Base-by-base conservation (phyloP, 371 early-diverging fungal genomes). In the Mortierella sp. region DNA sequence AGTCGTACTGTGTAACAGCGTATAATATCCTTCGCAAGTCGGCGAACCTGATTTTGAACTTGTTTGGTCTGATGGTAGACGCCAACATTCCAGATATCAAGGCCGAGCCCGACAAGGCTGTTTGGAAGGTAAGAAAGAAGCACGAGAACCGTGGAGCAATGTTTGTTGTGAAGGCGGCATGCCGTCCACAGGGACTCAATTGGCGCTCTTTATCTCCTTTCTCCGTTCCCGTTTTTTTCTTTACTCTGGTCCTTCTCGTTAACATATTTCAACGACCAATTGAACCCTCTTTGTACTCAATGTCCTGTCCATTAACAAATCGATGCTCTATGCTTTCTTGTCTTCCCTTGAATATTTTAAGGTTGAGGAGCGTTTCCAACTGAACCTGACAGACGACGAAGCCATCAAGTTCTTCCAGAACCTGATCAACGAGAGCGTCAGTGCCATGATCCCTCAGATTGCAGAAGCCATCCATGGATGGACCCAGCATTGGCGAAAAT, bases 381-480 rank as follows among this genome's bases (percentile, higher is more conserved):
- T 98, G 79, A 97, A 98, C 88, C 82, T 99, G 74, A 93, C 94
- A 0, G 98, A 99, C 73, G 98, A 98, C 76, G 97, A 96, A 70
- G 98, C 99, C 5, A 98, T 98, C 81, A 94, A 96, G 72, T 96
- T 93, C 87, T 97, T 99, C 91, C 95, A 97, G 79, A 91, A 91
- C 2, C 87, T 98, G 43, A 98, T 99, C 72, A 95, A 94, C 78
- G 99, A 99, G 83, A 95, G 95, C 87, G 95, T 98, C 26, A 95
- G 93, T 77, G 99, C 99, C 0, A 86, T 98, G 77, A 98, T 99
- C 80, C 99, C 99, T 3, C 98, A 99, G 87, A 95, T 99, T 69
- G 97, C 98, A 90, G 99, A 99, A 83, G 96, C 96, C 5, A 96
- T 98, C 19, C 99, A 98, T 89, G 96, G 95, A 77, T 97, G 96